Conservation (phyloP, 2,329 filamentous ascomycete genomes). For the Cercospora sesami region DNA sequence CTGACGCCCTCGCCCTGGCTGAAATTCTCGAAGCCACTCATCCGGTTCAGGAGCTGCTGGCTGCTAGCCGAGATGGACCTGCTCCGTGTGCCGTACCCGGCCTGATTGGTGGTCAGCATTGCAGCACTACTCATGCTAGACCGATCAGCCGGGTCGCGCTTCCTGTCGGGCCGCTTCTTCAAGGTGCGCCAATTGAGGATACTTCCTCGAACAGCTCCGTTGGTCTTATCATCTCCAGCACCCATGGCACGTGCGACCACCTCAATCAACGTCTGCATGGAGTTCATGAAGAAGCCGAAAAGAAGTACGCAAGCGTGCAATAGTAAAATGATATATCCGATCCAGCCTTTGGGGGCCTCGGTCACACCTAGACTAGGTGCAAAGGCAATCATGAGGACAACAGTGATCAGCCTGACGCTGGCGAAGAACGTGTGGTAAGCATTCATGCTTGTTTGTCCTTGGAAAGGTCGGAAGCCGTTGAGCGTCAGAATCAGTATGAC, state of each 20-base stretch:
- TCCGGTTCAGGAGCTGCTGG: slow-evolving; percentile 58
- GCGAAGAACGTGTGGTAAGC: slow-evolving; percentile 88
- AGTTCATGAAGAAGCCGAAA: slow-evolving; percentile 91
- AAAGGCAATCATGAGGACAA: slow-evolving; percentile 62
- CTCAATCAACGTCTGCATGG: slow-evolving; percentile 85
- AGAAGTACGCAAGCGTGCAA: slow-evolving; percentile 82
- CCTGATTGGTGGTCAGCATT: slow-evolving; percentile 58
- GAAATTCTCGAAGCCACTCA: slow-evolving; percentile 56
- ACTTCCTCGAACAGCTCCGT: slow-evolving; percentile 64
- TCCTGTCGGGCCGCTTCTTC: slow-evolving; percentile 35
- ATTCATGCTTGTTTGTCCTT: slow-evolving; percentile 94
- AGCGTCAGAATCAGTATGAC: slow-evolving; percentile 85
- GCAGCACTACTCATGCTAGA: slow-evolving; percentile 81
- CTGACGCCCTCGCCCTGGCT: slow-evolving; percentile 60
- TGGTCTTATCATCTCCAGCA: slow-evolving; percentile 67
- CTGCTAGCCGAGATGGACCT: slow-evolving; percentile 64
- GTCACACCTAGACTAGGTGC: slow-evolving; percentile 77
- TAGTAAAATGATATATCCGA: slow-evolving; percentile 86
- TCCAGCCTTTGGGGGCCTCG: slow-evolving; percentile 84
- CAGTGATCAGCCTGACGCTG: slow-evolving; percentile 69
- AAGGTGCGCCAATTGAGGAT: slow-evolving; percentile 65
- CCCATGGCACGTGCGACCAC: slow-evolving; percentile 79
- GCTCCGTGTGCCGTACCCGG: slow-evolving; percentile 49
- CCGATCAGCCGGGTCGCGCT: slow-evolving; percentile 58
- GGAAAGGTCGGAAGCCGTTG: slow-evolving; percentile 86